phyloP scores from a whole-genome alignment of 2,329 filamentous ascomycete species.

The Pleochaeta shiraiana region DNA sequence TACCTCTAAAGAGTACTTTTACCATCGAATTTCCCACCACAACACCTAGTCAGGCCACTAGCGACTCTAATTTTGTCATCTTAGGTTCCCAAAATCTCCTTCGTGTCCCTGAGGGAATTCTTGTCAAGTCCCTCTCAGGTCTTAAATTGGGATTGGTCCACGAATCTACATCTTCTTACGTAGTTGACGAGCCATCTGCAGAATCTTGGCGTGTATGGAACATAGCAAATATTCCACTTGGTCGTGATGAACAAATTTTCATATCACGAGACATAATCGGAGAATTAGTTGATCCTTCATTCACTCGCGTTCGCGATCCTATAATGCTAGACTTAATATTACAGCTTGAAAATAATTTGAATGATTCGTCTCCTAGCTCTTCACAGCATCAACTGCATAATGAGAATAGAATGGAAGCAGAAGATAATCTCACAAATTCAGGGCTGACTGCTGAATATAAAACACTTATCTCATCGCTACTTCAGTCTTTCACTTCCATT shows the following conservation, averaged over 20 bases:
- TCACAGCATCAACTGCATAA: constrained; percentile 7
- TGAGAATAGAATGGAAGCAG: constrained; percentile 7
- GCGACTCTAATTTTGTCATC: constrained; percentile 22
- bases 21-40: constrained; percentile 36
- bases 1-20: constrained; percentile 49
- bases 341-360: constrained; percentile 19
- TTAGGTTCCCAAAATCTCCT: constrained; percentile 27
- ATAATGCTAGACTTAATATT: constrained; percentile 54
- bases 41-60: constrained; percentile 6
- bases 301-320: constrained; percentile 53
- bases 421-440: constrained; percentile 8
- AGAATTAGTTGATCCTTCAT: constrained; percentile 62
- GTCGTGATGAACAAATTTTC: constrained; percentile 71
- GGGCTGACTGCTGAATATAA: constrained; percentile 17
- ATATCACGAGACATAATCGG: constrained; percentile 55
- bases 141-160: constrained; percentile 45
- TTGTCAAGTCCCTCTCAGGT: constrained; percentile 30
- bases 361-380: background rate
- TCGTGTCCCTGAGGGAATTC: constrained; percentile 25
- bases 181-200: constrained; percentile 19
- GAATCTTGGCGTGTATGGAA: constrained; percentile 51
- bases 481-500: constrained; percentile 28
- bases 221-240: constrained; percentile 60
- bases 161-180: constrained; percentile 25
- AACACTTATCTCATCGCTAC: constrained; percentile 23